These are phyloP conservation scores for Escallonia rubra DNA, from an alignment of 129 eudicot genomes.

Conservation along the genomic window DNA sequence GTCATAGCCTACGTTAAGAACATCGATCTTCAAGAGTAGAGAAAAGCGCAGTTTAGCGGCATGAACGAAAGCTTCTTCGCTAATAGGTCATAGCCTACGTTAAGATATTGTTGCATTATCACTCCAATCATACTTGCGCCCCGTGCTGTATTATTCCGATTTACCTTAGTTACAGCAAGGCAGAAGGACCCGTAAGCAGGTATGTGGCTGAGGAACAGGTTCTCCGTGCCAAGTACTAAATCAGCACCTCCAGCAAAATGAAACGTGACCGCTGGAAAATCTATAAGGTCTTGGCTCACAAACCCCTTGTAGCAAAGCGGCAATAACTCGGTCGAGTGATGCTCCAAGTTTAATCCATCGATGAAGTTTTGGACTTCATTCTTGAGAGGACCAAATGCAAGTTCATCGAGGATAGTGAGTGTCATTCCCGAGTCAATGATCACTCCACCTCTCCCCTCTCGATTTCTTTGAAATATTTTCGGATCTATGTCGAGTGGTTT, in stretches of 20 bases:
- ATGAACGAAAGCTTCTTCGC: slow-evolving; percentile 11
- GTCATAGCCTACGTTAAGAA: slow-evolving; percentile 13
- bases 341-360: not conserved
- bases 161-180: not conserved
- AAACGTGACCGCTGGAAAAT: slow-evolving; percentile 17
- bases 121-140: slow-evolving; percentile 6
- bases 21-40: too few species aligned
- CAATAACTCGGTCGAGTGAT: not conserved
- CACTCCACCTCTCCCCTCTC: not conserved
- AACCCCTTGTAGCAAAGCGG: slow-evolving; percentile 7
- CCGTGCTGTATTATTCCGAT: not conserved
- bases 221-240: not conserved
- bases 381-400: not conserved
- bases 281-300: slow-evolving; percentile 6
- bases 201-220: not conserved
- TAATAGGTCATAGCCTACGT: slow-evolving; percentile 18
- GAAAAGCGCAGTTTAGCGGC: slow-evolving; percentile 3
- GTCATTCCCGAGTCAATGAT: not conserved
- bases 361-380: not conserved
- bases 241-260: slow-evolving; percentile 20
- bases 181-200: not conserved
- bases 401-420: not conserved
- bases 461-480: not conserved
- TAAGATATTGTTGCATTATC: slow-evolving; percentile 19
- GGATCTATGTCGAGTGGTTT: not conserved